Base-by-base conservation (phyloP, 805 yeast genomes). In the Candida maesae region DNA sequence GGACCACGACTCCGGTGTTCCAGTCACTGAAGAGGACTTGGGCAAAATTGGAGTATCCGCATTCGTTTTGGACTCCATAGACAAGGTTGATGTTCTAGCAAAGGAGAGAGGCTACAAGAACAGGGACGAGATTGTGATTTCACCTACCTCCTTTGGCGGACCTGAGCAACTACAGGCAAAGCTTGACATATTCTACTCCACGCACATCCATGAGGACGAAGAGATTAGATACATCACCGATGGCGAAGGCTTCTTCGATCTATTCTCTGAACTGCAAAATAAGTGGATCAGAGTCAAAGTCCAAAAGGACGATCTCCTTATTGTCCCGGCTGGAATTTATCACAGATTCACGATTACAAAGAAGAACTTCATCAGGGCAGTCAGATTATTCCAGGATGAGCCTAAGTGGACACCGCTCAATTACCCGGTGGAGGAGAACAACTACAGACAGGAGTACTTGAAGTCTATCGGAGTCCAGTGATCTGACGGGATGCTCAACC, bases 161-260 rank as follows among this genome's bases (percentile, higher is more conserved):
- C 79, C 79, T 27, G 81, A 77, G 39, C 81, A 76, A 0, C 76
- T 84, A 54, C 70, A 77, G 49, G 69, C 67, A 37, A 87, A 88
- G 61, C 70, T 91, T 61, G 69, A 74, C 47, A 73, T 65, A 32
- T 89, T 90, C 63, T 86, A 79, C 66, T 68, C 74, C 35, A 96
- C 91, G 58, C 99, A 91, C 63, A 70, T 88, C 39, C 99, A 91
- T 60, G 98, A 91, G 60, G 99, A 91, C 60, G 99, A 91, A 65
- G 99, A 91, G 67, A 91, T 91, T 59, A 71, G 99, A 50, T 91
- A 89, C 64, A 78, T 89, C 39, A 57, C 84, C 15, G 95, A 84
- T 20, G 99, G 99, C 10, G 84, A 79, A 41, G 98, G 99, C 0
- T 91, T 74, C 64, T 91, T 91, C 57, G 98, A 91, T 57, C 87